These are phyloP conservation scores for Chlorella sp. DNA, from an alignment of 139 green algal genomes.

Conservation along the genomic window DNA sequence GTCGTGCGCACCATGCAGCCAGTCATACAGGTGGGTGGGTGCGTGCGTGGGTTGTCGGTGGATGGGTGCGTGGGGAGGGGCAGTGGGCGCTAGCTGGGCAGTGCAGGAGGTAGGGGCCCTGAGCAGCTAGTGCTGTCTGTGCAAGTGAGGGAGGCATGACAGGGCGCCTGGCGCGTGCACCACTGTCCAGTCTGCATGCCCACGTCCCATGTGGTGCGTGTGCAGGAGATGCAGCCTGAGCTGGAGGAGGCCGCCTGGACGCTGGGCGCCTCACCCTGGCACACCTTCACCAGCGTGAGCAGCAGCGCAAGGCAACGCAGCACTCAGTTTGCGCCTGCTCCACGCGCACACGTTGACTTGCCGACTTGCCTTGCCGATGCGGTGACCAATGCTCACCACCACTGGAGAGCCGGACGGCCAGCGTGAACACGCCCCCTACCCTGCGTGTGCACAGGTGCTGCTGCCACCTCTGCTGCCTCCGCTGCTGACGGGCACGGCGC, in stretches of 20 bases:
- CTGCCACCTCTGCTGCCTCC: constrained; percentile 58
- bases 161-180: too few species aligned
- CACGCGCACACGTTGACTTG: background rate
- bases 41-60: too few species aligned
- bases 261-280: constrained; percentile 53
- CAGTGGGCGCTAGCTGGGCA: too few species aligned
- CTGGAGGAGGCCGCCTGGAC: constrained; percentile 62
- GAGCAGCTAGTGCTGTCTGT: too few species aligned
- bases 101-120: too few species aligned
- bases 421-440: too few species aligned
- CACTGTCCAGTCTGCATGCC: too few species aligned
- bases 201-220: too few species aligned
- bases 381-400: too few species aligned
- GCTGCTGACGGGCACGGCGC: constrained; percentile 56
- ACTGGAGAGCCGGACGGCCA: too few species aligned
- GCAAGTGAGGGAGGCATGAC: too few species aligned
- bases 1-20: constrained; percentile 69
- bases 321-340: background rate
- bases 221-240: constrained; percentile 52
- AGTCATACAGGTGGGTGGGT: constrained; percentile 53
- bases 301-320: background rate
- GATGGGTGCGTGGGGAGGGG: too few species aligned
- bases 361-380: background rate
- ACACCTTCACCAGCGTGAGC: constrained; percentile 41
- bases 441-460: constrained; percentile 38